Evolutionary conservation across 257 asterid genomes (phyloP).

Genomic region (Solanum arcanum): DNA sequence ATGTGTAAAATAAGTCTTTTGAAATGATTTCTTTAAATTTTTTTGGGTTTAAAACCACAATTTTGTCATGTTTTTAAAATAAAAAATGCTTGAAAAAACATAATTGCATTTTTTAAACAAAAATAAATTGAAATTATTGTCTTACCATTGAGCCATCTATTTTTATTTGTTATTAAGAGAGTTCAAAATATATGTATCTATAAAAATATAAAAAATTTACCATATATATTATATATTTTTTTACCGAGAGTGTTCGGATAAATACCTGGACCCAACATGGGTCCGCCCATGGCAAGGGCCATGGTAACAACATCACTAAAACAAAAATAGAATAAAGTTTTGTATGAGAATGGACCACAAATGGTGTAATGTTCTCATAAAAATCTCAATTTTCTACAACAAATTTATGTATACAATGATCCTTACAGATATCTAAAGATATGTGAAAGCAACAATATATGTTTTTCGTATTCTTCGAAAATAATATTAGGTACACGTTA

Average conservation of each 20-base stretch:
- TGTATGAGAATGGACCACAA: background rate
- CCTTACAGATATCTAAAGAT: background rate
- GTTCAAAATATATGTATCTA: too few species aligned
- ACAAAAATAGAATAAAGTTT: background rate
- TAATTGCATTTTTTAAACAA: too few species aligned
- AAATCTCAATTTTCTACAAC: background rate
- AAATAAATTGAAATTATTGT: too few species aligned
- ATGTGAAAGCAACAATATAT: background rate
- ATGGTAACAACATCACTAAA: background rate
- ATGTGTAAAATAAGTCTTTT: too few species aligned
- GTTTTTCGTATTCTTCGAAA: background rate
- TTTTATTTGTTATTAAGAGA: too few species aligned
- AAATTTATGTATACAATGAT: background rate
- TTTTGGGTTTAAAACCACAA: too few species aligned
- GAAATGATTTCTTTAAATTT: accelerated
- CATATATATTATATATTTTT: too few species aligned
- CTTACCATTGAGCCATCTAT: too few species aligned
- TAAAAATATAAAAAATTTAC: too few species aligned
- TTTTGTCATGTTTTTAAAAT: too few species aligned
- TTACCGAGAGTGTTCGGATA: accelerated
- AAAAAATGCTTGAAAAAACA: too few species aligned
- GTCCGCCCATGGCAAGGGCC: background rate
- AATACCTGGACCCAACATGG: too few species aligned
- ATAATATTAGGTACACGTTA: background rate
- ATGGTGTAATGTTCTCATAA: background rate